Conservation (phyloP, 495 filamentous ascomycete genomes). For the Lentithecium fluviatile region DNA sequence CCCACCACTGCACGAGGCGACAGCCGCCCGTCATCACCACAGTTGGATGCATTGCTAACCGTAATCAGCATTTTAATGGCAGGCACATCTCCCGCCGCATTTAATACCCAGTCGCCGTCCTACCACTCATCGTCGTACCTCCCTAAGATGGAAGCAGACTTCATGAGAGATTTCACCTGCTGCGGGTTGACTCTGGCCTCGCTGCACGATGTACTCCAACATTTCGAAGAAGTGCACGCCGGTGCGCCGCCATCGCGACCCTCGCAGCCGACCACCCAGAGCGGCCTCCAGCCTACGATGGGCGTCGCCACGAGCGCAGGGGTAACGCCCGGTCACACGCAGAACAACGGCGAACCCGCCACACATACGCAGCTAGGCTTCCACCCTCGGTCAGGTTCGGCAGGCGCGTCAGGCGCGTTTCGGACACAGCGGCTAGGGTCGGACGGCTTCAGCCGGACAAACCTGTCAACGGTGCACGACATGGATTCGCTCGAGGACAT, state of each 20-base stretch:
- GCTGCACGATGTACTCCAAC: slow-evolving; percentile 89
- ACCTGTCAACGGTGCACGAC: slow-evolving; percentile 56
- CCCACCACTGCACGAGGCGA: slow-evolving; percentile 1
- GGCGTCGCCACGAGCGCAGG: slow-evolving; percentile 37
- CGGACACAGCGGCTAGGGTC: slow-evolving; percentile 37
- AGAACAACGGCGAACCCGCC: slow-evolving; percentile 48
- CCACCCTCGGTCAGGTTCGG: slow-evolving; percentile 16
- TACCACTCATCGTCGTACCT: slow-evolving; percentile 97
- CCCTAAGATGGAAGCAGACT: slow-evolving; percentile 94
- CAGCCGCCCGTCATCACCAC: slow-evolving; percentile 9
- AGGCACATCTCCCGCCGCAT: slow-evolving; percentile 86
- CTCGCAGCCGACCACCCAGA: slow-evolving; percentile 53
- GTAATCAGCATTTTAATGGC: slow-evolving; percentile 85
- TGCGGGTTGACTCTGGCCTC: slow-evolving; percentile 84
- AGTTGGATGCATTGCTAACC: slow-evolving; percentile 8
- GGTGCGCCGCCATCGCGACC: slow-evolving; percentile 57
- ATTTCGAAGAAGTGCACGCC: slow-evolving; percentile 93
- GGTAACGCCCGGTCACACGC: slow-evolving; percentile 15
- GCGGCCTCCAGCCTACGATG: slow-evolving; percentile 47
- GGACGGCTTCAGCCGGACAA: slow-evolving; percentile 36
- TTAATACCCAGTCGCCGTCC: slow-evolving; percentile 74
- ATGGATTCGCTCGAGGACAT: slow-evolving; percentile 90
- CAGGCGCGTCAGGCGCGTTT: slow-evolving; percentile 1
- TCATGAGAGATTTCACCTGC: slow-evolving; percentile 94
- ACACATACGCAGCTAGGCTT: slow-evolving; percentile 34